Evolutionary conservation across 2,329 filamentous ascomycete genomes (phyloP), one percentile per base, ranked within the genome.

Genomic region (Arachnopeziza araneosa): DNA sequence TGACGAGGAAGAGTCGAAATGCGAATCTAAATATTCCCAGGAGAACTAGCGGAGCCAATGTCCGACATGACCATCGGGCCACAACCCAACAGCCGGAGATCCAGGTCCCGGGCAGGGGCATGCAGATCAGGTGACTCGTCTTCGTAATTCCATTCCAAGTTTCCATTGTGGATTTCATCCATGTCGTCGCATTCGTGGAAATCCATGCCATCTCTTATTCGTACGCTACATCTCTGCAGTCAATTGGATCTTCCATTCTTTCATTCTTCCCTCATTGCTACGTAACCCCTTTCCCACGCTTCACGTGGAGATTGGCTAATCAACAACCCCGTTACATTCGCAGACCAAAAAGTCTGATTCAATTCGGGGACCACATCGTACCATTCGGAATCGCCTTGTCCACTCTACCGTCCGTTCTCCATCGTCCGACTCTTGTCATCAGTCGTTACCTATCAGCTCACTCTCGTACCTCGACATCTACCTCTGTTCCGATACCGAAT

Each of bases 381-480:
- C 59, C 60, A 63, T 14, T 12, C 36, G 36, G 36, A 44, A 44
- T 14, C 36, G 17, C 36, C 36, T 44, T 12, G 6, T 12, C 36
- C 12, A 14, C 17, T 5, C 17, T 44, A 44, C 12, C 6, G 10
- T 44, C 36, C 14, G 7, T 32, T 44, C 36, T 14, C 36, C 26
- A 60, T 62, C 56, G 55, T 62, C 49, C 58, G 58, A 60, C 59
- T 26, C 48, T 22, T n/a, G 30, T 32, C 58, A 51, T 63, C 57
- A 54, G 55, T 62, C 54, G 24, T 61, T 60, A 21, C 21, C 48
- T 22, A 58, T 64, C 63, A 63, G 61, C 56, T 57, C 61, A 65
- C 58, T 56, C 36, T 56, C 48, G 12, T 55, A 21, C 26, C 49
- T 30, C 22, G 17, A 50, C 53, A 54, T 56, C 56, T 59, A 32